Conservation (phyloP, 805 yeast genomes). For the Candida tibetensis region DNA sequence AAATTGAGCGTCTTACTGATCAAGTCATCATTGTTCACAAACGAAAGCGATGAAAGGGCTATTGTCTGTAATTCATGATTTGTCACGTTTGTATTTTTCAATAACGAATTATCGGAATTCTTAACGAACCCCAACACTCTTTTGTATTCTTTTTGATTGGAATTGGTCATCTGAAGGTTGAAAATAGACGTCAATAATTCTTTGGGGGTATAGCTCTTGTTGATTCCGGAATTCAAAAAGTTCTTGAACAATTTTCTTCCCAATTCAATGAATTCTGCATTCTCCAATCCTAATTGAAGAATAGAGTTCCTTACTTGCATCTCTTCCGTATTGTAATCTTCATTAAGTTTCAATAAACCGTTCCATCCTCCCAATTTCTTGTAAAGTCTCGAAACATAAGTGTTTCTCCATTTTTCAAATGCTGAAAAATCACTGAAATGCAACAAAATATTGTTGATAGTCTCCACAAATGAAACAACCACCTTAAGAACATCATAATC, state of each 20-base stretch:
- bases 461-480: constrained; percentile 33
- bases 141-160: constrained; percentile 54
- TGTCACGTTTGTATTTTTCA: constrained; percentile 33
- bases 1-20: constrained; percentile 55
- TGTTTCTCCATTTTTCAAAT: constrained; percentile 23
- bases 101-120: constrained; percentile 44
- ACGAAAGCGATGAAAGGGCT: constrained; percentile 57
- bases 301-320: constrained; percentile 43
- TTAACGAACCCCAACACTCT: constrained; percentile 53
- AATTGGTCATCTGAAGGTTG: constrained; percentile 37
- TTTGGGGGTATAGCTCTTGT: constrained; percentile 46
- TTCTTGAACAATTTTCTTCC: constrained; percentile 44
- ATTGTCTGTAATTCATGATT: constrained; percentile 48
- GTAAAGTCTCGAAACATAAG: constrained; percentile 16
- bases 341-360: constrained; percentile 8
- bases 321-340: constrained; percentile 30
- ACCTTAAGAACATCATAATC: constrained; percentile 34
- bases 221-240: constrained; percentile 48
- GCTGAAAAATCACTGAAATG: constrained; percentile 25
- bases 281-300: constrained; percentile 37
- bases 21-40: constrained; percentile 42
- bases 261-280: constrained; percentile 26
- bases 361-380: constrained; percentile 29
- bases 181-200: constrained; percentile 47
- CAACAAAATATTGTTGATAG: constrained; percentile 28